Conservation (phyloP, 495 filamentous ascomycete genomes). For the Neurospora intermedia region DNA sequence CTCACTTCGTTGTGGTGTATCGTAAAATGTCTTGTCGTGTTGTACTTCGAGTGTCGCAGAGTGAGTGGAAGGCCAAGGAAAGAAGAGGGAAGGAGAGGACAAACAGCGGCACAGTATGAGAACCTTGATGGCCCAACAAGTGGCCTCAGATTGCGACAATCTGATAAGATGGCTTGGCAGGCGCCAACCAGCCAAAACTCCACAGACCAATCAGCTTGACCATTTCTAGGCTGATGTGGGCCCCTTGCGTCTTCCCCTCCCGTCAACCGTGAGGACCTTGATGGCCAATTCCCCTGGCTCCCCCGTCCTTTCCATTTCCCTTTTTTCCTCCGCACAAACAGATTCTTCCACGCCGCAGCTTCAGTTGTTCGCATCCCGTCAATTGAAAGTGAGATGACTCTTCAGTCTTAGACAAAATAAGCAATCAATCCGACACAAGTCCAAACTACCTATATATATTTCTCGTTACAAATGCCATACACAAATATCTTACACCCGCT, state of each 20-base stretch:
- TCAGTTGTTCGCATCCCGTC: background rate
- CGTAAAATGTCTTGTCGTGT: background rate
- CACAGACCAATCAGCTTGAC: background rate
- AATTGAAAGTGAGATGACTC: background rate
- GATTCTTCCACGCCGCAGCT: background rate
- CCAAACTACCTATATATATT: background rate
- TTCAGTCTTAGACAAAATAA: background rate
- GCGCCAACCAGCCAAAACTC: background rate
- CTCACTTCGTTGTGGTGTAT: background rate
- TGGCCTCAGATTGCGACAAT: too few species aligned
- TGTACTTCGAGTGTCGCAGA: background rate
- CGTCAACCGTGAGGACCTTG: background rate
- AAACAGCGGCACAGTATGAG: background rate
- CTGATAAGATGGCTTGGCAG: conserved; percentile 7
- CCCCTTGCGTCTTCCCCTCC: background rate
- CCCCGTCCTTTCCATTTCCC: background rate
- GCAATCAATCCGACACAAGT: background rate
- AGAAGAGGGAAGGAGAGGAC: background rate
- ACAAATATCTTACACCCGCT: background rate
- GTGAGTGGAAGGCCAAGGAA: background rate
- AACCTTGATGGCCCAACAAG: conserved; percentile 17
- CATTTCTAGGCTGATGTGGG: background rate
- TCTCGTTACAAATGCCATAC: background rate
- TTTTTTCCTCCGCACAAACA: background rate
- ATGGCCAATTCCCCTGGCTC: background rate